Evolutionary conservation across 2,329 filamentous ascomycete species (phyloP).

Genomic region (Pseudogymnoascus pannorum): DNA sequence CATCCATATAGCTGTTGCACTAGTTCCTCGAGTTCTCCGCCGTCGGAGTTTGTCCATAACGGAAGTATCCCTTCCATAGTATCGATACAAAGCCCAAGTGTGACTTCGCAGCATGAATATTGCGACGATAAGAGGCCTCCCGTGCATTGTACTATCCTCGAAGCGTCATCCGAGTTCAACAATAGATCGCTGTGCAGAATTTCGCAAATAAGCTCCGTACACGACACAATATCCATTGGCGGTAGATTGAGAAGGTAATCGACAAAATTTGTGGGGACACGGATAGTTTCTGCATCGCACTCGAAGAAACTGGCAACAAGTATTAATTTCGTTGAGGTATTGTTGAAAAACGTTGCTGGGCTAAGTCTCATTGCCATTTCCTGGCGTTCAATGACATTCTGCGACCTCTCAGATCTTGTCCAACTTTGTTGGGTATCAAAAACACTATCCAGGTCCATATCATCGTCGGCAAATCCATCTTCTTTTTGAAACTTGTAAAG

Average conservation of each 20-base stretch:
- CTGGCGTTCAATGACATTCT: constrained; percentile 36
- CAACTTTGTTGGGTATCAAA: constrained; percentile 54
- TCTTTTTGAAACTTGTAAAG: constrained; percentile 9
- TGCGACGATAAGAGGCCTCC: constrained; percentile 47
- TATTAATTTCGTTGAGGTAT: constrained; percentile 19
- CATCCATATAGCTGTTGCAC: constrained; percentile 74
- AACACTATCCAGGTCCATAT: constrained; percentile 62
- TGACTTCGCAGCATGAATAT: constrained; percentile 67
- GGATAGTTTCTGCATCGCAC: constrained; percentile 27
- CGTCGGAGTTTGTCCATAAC: constrained; percentile 23
- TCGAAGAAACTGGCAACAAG: constrained; percentile 20
- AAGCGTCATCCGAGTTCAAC: constrained; percentile 40
- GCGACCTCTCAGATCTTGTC: constrained; percentile 31
- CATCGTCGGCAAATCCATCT: constrained; percentile 24
- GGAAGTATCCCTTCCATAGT: constrained; percentile 47
- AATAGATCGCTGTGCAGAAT: constrained; percentile 47
- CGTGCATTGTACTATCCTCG: constrained; percentile 42
- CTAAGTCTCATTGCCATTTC: constrained; percentile 22
- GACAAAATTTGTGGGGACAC: constrained; percentile 45
- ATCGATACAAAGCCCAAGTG: constrained; percentile 59
- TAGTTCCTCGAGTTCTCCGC: constrained; percentile 53
- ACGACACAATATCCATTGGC: constrained; percentile 47
- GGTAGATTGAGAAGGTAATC: constrained; percentile 42
- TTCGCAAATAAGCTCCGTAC: constrained; percentile 42
- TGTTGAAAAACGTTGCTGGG: constrained; percentile 21